Base-by-base conservation (phyloP, 208 protist species). In the Acanthamoeba sp. region DNA sequence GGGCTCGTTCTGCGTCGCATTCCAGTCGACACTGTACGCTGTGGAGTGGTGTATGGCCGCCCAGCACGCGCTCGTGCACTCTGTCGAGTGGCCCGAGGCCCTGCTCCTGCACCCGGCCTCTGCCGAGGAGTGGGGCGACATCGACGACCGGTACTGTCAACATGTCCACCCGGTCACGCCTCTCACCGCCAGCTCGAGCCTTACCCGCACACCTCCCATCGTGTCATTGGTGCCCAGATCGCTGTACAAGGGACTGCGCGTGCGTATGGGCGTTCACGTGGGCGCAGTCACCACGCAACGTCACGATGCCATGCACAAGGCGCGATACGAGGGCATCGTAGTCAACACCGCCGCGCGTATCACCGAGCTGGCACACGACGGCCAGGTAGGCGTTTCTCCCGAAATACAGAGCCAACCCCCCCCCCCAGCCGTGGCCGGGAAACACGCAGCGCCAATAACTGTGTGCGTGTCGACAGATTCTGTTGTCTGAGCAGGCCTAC, bases 1-100 rank as follows among this genome's bases (percentile, higher is more conserved):
- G 42, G 76, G 76, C 36, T 87, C 84, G 32, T 91, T 91, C 55
- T 66, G 36, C 32, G 29, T 91, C 27, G 84, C 84, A 12, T 91
- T 91, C 55, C 40, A 91, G 32, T 27, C 62, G 16, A 29, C 84
- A 12, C 1, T 91, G 10, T 22, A 52, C 2, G 84, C 84, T 7
- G 18, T 64, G 20, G 22, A 38, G 24, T 91, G 36, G 36, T 91
- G 84, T n/a, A 29, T 66, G 40, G 84, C n/a, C 27, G 84, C 69
- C 0, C 84, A 91, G 55, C n/a, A 91, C 18, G 36, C 48, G 34
- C 55, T 91, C 27, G 27, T 91, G 29, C 18, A 66, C 20, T 32
- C 45, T 1, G 45, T 29, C 27, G 1, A 85, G 34, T 50, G 84
- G 84, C 84, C 84, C 27, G 76, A 34, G 76, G 40, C 29, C n/a